phyloP scores from a whole-genome alignment of 2,329 filamentous ascomycete species.

The Coniochaeta ligniaria region DNA sequence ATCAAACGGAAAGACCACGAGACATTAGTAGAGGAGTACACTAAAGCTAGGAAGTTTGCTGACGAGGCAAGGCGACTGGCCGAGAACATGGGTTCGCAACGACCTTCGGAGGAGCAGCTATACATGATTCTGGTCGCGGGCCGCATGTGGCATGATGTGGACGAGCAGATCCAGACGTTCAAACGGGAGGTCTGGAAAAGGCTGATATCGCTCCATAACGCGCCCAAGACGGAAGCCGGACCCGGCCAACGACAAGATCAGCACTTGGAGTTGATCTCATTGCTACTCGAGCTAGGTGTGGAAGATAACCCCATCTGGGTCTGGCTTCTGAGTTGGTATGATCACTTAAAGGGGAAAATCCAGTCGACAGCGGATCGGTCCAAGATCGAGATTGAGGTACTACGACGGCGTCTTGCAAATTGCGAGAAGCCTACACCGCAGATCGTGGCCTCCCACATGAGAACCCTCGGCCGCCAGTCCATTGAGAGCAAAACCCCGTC shows the following conservation, averaged over 20 bases:
- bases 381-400: constrained; percentile 85
- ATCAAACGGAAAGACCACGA: constrained; percentile 92
- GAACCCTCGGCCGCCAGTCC: constrained; percentile 61
- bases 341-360: constrained; percentile 83
- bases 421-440: constrained; percentile 64
- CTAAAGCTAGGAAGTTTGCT: constrained; percentile 71
- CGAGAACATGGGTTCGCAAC: constrained; percentile 41
- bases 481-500: constrained; percentile 53
- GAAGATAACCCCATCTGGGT: constrained; percentile 96
- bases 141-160: constrained; percentile 91
- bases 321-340: constrained; percentile 86
- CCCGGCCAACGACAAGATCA: constrained; percentile 61
- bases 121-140: constrained; percentile 84
- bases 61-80: constrained; percentile 70
- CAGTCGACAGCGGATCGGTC: constrained; percentile 74
- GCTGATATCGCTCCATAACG: constrained; percentile 60
- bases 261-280: constrained; percentile 83
- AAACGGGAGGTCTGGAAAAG: constrained; percentile 86
- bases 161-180: constrained; percentile 77
- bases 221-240: constrained; percentile 39
- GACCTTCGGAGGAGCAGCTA: constrained; percentile 69
- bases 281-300: constrained; percentile 88
- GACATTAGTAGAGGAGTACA: constrained; percentile 77
- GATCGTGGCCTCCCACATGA: constrained; percentile 67
- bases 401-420: constrained; percentile 72